phyloP scores from a whole-genome alignment of 495 filamentous ascomycete genomes.

The Penicillium subrubescens region DNA sequence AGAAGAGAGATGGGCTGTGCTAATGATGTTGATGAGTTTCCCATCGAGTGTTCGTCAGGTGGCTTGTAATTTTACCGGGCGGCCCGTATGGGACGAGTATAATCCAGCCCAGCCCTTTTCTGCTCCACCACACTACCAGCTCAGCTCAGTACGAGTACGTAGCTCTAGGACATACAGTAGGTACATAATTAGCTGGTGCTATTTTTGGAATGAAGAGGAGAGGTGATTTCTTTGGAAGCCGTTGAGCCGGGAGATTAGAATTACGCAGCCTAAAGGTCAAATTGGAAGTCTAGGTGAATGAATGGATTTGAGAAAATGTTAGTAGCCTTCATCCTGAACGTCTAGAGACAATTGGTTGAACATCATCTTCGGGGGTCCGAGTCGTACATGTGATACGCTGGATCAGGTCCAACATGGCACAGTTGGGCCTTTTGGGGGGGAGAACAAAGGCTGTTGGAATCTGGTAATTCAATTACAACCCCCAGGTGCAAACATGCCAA shows the following conservation, averaged over 20 bases:
- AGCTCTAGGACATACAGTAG: neutral
- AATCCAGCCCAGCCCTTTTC: neutral
- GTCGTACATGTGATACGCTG: slow-evolving; percentile 1
- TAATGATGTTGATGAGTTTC: slow-evolving; percentile 27
- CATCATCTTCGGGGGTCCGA: neutral
- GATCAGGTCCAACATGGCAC: neutral
- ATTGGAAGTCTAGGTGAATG: too few species aligned
- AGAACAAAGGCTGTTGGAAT: neutral
- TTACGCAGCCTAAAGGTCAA: neutral
- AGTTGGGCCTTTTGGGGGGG: neutral
- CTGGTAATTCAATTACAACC: slow-evolving; percentile 16
- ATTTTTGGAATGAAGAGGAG: slow-evolving; percentile 24
- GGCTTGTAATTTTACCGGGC: slow-evolving; percentile 33
- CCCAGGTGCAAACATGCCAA: slow-evolving; percentile 22
- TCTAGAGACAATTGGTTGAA: neutral
- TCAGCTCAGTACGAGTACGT: neutral
- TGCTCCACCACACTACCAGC: neutral
- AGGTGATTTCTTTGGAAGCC: neutral
- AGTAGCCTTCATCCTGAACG: neutral
- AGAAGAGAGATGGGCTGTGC: slow-evolving; percentile 2
- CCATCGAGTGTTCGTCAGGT: slow-evolving; percentile 27
- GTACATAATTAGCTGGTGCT: slow-evolving; percentile 14
- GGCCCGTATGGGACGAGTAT: slow-evolving; percentile 12
- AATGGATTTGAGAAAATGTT: neutral
- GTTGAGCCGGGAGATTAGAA: slow-evolving; percentile 7